Evolutionary conservation across 805 yeast genomes (phyloP).

Genomic region (Candida chauliodis): DNA sequence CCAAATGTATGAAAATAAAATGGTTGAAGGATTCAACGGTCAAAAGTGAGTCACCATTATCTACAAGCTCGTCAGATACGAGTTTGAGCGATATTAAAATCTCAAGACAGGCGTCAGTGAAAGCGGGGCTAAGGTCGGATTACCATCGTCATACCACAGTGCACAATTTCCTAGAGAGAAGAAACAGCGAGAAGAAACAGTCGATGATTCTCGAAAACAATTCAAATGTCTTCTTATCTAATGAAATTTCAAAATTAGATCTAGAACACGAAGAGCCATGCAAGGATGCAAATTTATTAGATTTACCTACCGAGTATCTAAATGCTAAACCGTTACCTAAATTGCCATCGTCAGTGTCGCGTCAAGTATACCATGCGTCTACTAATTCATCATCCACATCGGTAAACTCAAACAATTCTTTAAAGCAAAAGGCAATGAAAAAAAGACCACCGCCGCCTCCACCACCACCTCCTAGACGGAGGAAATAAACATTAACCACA

Average conservation of each 20-base stretch:
- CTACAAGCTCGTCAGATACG: conserved; percentile 1
- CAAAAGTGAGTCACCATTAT: neutral
- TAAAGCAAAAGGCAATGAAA: conserved; percentile 25
- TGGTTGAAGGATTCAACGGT: conserved; percentile 24
- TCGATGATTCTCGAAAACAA: conserved; percentile 21
- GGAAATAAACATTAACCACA: too few relatives aligned
- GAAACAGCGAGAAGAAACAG: conserved; percentile 4
- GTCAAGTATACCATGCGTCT: conserved; percentile 11
- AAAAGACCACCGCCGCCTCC: conserved; percentile 43
- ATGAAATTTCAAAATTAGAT: conserved; percentile 1
- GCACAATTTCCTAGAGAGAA: conserved; percentile 18
- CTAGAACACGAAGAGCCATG: neutral
- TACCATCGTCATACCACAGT: conserved; percentile 31
- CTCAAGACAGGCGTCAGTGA: conserved; percentile 30
- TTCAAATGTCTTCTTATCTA: conserved; percentile 23
- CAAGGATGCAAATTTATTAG: conserved; percentile 19
- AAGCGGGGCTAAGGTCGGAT: conserved; percentile 31
- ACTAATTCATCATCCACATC: conserved; percentile 15
- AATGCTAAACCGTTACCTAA: conserved; percentile 19
- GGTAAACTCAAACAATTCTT: conserved; percentile 15
- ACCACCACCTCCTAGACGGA: conserved; percentile 24
- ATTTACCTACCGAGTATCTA: conserved; percentile 31
- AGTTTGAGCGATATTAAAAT: conserved; percentile 1
- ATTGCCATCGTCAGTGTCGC: conserved; percentile 5
- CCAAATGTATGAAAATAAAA: conserved; percentile 28